Base-by-base conservation (phyloP, 2,329 filamentous ascomycete species). In the Hypoxylon rubiginosum region DNA sequence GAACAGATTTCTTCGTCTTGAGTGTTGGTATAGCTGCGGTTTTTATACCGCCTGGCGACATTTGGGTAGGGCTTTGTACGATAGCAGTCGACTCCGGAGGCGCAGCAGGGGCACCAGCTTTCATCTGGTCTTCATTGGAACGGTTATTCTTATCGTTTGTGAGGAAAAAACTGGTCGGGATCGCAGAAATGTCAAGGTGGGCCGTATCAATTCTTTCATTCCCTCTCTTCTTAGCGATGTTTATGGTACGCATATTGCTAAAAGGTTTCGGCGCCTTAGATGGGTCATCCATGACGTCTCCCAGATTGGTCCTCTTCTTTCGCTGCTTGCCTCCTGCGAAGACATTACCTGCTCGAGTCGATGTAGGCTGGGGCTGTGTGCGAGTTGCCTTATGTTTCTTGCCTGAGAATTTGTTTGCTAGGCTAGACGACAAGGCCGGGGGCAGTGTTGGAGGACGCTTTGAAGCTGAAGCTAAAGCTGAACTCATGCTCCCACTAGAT, bases 171-270 rank as follows among this genome's bases (percentile, higher is more conserved):
- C 64, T 69, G 9, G 68, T 34, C 19, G 76, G 76, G 6, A 78
- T 78, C 1, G 72, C 72, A n/a, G 77, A 77, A 36, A 79, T 66
- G 58, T 80, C 77, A 1, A 79, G 73, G 1, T 82, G 78, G 1
- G 75, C 79, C 21, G 66, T 65, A 30, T 87, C 85, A 48, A 81
- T 81, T 57, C 78, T 80, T 19, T 82, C 81, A 28, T 83, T 82
- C 5, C 76, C 78, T 43, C 75, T 74, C 32, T 84, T 77, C 62
- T 84, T 77, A 2, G 83, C 79, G 19, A 82, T 74, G 34, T 83
- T 81, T 26, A 73, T 71, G 8, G 78, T 66, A 9, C 78, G 80
- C 64, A 77, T 70, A 4, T 74, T 81, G 1, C 58, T 73, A 45
- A 86, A 84, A 9, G 81, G 63, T 49, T 80, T 83, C 0, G 80